phyloP scores from a whole-genome alignment of 2,329 filamentous ascomycete species.

The Penicillium vulpinum region DNA sequence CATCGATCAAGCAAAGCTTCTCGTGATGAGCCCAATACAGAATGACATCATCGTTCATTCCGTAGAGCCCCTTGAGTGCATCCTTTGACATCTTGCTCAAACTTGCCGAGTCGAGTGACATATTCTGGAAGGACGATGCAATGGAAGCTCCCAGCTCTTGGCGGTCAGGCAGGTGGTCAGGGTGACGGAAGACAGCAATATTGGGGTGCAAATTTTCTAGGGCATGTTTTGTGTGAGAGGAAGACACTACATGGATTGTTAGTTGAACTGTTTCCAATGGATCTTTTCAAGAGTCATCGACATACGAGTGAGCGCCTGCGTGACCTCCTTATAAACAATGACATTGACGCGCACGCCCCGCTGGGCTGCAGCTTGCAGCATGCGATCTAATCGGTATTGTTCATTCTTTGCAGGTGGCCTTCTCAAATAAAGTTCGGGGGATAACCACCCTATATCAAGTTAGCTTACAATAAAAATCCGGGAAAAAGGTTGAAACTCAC shows the following conservation, averaged over 20 bases:
- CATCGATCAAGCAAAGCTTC: conserved; percentile 81
- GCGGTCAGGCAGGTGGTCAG: conserved; percentile 78
- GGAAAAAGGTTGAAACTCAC: conserved; percentile 37
- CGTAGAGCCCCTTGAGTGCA: conserved; percentile 75
- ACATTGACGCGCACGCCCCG: conserved; percentile 81
- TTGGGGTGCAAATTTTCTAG: conserved; percentile 78
- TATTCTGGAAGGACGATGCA: conserved; percentile 55
- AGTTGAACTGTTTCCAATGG: background rate
- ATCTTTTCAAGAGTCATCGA: conserved; percentile 36
- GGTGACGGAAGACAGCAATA: conserved; percentile 85
- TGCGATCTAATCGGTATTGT: conserved; percentile 77
- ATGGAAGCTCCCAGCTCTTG: conserved; percentile 64
- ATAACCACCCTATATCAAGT: conserved; percentile 66
- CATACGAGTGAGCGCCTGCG: conserved; percentile 76
- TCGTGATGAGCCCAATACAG: conserved; percentile 94
- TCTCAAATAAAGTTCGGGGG: conserved; percentile 80
- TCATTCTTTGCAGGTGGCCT: conserved; percentile 79
- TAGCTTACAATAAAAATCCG: conserved; percentile 3
- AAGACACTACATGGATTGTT: conserved; percentile 54
- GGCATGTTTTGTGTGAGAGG: conserved; percentile 74
- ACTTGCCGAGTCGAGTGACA: conserved; percentile 56
- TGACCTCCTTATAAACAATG: conserved; percentile 90
- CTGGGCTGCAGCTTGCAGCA: conserved; percentile 79
- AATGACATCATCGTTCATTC: conserved; percentile 75
- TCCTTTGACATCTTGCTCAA: conserved; percentile 68